Percentiles rank a stretch among this genome's conserved stretches.
These are phyloP conservation scores for Cercospora janseana DNA, from an alignment of 2,329 filamentous ascomycete species.

Conservation along the genomic window DNA sequence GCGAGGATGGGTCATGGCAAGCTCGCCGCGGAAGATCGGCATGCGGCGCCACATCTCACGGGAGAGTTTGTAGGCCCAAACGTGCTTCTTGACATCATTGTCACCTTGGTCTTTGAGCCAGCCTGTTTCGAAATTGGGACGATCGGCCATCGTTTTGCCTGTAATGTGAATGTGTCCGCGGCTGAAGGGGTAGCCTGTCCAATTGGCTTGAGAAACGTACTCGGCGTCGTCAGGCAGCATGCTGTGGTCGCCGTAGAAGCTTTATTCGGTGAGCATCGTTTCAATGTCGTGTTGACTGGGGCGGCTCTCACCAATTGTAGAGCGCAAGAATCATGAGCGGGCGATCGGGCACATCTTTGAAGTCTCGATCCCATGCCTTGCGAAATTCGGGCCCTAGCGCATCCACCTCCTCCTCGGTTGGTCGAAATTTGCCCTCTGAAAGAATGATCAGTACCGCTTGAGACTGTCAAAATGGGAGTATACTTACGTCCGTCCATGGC, in stretches of 20 bases:
- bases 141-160: conserved; percentile 45
- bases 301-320: conserved; percentile 37
- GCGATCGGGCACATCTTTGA: conserved; percentile 47
- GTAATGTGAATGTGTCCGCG: conserved; percentile 62
- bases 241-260: conserved; percentile 37
- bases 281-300: no score
- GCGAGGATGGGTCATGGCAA: conserved; percentile 40
- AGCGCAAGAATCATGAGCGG: conserved; percentile 50
- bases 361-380: conserved; percentile 57
- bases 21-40: conserved; percentile 48
- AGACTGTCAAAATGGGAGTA: not conserved
- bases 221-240: conserved; percentile 43
- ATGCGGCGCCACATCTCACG: conserved; percentile 61
- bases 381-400: conserved; percentile 55
- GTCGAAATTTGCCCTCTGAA: conserved; percentile 54
- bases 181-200: conserved; percentile 61
- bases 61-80: conserved; percentile 65
- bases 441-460: not conserved
- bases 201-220: conserved; percentile 55
- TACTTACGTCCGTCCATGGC: conserved; percentile 49
- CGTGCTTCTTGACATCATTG: conserved; percentile 57
- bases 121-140: conserved; percentile 57
- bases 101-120: conserved; percentile 56
- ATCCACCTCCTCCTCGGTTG: conserved; percentile 53
- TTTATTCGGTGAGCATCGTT: not conserved